These are phyloP conservation scores for Podospora appendiculata DNA, from an alignment of 495 filamentous ascomycete genomes.

Conservation along the genomic window DNA sequence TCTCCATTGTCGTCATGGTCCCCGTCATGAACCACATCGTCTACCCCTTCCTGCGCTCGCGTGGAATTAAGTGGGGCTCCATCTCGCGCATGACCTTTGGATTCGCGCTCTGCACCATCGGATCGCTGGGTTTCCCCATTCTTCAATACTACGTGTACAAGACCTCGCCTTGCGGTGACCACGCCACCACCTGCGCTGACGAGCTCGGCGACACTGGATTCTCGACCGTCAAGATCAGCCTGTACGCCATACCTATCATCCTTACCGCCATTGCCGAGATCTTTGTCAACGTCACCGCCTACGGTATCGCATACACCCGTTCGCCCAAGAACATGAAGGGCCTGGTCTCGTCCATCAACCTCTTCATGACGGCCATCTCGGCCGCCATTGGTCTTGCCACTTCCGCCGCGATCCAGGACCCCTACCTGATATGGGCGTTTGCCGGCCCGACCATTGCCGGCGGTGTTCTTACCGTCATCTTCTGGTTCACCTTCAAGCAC, in stretches of 20 bases:
- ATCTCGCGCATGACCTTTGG: conserved; percentile 68
- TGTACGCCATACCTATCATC: conserved; percentile 36
- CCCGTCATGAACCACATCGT: conserved; percentile 43
- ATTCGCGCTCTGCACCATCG: conserved; percentile 56
- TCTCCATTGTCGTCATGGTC: conserved; percentile 55
- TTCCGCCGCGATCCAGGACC: conserved; percentile 50
- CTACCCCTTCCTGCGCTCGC: conserved; percentile 58
- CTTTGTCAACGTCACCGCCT: conserved; percentile 60
- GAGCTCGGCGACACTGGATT: conserved; percentile 33
- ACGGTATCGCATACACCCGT: conserved; percentile 64
- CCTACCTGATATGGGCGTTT: conserved; percentile 50
- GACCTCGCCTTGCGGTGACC: conserved; percentile 37
- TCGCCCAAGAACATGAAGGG: conserved; percentile 62
- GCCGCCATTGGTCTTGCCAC: conserved; percentile 51
- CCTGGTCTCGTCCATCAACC: conserved; percentile 52
- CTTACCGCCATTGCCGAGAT: conserved; percentile 55
- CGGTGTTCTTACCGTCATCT: conserved; percentile 28
- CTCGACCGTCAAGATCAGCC: conserved; percentile 31
- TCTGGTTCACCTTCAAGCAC: conserved; percentile 40
- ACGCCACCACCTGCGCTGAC: conserved; percentile 33
- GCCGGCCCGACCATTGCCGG: conserved; percentile 39
- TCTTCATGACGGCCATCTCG: conserved; percentile 48
- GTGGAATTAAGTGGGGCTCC: conserved; percentile 56
- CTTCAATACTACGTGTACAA: conserved; percentile 68
- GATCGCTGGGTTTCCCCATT: conserved; percentile 55